Conservation (phyloP, 1,284 basidiomycete species). For the Neonothopanus nambi region DNA sequence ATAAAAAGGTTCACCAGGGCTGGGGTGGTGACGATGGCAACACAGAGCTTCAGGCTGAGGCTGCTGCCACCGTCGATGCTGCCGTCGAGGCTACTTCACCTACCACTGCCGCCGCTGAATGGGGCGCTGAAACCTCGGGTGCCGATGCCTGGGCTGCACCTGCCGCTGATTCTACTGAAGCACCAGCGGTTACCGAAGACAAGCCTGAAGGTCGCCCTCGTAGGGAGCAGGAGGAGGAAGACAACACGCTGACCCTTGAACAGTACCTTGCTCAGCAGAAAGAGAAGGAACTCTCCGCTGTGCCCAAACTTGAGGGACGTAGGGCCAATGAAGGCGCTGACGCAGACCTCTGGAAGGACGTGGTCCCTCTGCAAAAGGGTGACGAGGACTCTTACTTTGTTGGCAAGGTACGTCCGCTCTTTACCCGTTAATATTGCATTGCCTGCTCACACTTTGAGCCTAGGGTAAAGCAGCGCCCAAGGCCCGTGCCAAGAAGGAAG, state of each 20-base stretch:
- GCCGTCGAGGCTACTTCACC: conserved; percentile 40
- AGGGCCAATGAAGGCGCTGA: conserved; percentile 70
- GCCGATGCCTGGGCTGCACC: conserved; percentile 40
- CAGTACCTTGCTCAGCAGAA: conserved; percentile 80
- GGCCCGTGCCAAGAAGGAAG: conserved; percentile 70
- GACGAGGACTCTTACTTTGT: conserved; percentile 70
- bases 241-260: conserved; percentile 87
- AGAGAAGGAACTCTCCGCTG: conserved; percentile 47
- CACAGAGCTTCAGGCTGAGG: conserved; percentile 76
- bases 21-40: conserved; percentile 90
- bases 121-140: conserved; percentile 39
- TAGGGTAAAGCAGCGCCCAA: conserved; percentile 65
- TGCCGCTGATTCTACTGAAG: conserved; percentile 37
- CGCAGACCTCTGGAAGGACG: conserved; percentile 61
- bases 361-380: conserved; percentile 60
- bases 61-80: conserved; percentile 63
- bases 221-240: conserved; percentile 80
- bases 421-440: background rate
- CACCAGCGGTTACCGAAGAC: conserved; percentile 34
- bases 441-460: conserved; percentile 10
- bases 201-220: conserved; percentile 42
- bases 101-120: conserved; percentile 30
- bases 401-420: conserved; percentile 58
- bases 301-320: conserved; percentile 75
- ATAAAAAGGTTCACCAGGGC: conserved; percentile 89